Base-by-base conservation (phyloP, 1,284 basidiomycete species). In the Ganoderma boninense region DNA sequence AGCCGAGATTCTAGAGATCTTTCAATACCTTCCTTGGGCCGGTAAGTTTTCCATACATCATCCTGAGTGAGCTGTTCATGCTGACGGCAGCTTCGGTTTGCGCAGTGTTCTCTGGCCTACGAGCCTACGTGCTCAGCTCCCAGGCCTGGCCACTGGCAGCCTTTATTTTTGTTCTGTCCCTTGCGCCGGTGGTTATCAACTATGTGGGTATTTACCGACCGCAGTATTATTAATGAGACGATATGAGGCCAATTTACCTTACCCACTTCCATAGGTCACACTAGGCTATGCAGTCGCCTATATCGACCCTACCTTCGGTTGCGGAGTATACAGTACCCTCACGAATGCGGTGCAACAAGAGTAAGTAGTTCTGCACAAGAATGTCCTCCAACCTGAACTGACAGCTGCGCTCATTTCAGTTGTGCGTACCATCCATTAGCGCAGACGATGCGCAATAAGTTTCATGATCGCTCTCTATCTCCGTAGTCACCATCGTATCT, bases 11-110 rank as follows among this genome's bases (percentile, higher is more conserved):
- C 42, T 65, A 6, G 64, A 65, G 44, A 52, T 62, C 38, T 52
- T 56, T 10, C 66, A 67, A 29, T 67, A 67, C 26, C 38, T 67
- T n/a, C 66, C 66, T 0, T 67, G 66, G 66, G 66, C 66, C 10
- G 35, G 66, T 67, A 29, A 18, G 66, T 61, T 7, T 23, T 26
- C 29, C 60, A 13, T 42, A 29, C 62, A 44, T 16, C 5, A 56
- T 23, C 29, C 20, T 44, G 11, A 14, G 29, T 4, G 29, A 32
- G 29, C 29, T 32, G 29, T 32, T 32, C 35, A 44, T 7, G n/a
- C 32, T 54, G 18, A 56, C 49, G 29, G 35, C 52, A 8, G 35
- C n/a, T 23, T 40, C 1, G 40, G 20, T 52, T 18, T 26, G n/a
- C 13, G 6, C 11, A 67, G 66, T 62, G 8, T 67, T 67, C 40